Conservation (phyloP, 2,329 filamentous ascomycete genomes). For the Dothidotthia symphoricarpi region DNA sequence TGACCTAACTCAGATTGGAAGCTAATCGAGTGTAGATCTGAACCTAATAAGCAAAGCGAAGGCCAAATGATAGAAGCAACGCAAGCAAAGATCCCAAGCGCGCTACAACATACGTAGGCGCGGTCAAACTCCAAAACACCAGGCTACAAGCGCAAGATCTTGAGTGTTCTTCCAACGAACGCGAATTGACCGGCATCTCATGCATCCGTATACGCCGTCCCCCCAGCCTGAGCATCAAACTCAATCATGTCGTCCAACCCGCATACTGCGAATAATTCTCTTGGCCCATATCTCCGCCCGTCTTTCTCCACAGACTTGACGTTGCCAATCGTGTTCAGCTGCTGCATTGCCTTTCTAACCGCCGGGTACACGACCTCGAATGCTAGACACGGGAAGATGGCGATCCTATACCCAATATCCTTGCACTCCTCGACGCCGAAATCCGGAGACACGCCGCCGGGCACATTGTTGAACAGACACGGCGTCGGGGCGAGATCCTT, state of each 20-base stretch:
- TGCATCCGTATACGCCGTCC: slow-evolving; percentile 31
- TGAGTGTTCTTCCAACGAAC: background rate
- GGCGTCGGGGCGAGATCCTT: slow-evolving; percentile 51
- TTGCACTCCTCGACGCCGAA: slow-evolving; percentile 54
- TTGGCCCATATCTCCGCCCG: slow-evolving; percentile 48
- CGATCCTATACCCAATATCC: slow-evolving; percentile 58
- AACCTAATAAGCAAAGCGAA: too few species aligned
- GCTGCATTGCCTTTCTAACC: slow-evolving; percentile 28
- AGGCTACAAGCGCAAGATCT: too few species aligned
- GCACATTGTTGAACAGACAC: slow-evolving; percentile 59
- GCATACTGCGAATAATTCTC: slow-evolving; percentile 53
- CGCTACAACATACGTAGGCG: too few species aligned
- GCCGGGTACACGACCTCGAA: slow-evolving; percentile 37
- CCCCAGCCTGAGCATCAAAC: slow-evolving; percentile 51
- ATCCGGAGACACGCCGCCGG: slow-evolving; percentile 56
- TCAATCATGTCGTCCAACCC: slow-evolving; percentile 53
- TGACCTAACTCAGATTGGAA: too few species aligned
- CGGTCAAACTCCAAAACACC: too few species aligned
- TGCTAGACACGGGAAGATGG: slow-evolving; percentile 53
- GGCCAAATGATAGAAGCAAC: too few species aligned
- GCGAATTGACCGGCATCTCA: slow-evolving; percentile 1
- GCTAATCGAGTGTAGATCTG: too few species aligned
- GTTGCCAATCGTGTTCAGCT: slow-evolving; percentile 28
- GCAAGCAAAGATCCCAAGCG: too few species aligned
- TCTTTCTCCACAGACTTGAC: slow-evolving; percentile 40